Evolutionary conservation across 129 eudicot genomes (phyloP), one percentile per base, ranked within the genome.

Genomic region (Ambrosia trifida): DNA sequence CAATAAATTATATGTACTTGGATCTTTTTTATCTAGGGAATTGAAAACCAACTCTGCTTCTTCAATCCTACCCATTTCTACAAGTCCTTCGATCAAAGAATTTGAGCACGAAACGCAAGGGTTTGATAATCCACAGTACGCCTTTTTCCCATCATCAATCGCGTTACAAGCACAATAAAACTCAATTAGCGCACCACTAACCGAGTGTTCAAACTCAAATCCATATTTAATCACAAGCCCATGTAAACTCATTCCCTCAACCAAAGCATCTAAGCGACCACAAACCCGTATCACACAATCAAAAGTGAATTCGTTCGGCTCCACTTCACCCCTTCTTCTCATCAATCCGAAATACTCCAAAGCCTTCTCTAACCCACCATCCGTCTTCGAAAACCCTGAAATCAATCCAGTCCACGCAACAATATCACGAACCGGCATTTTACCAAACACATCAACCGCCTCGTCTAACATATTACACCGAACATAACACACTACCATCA

Each of bases 341-440:
- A 90, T 90, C 79, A 66, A 44, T 12, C 66, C 14, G 65, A 87
- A 87, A 67, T 85, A 57, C 57, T 87, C 84, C 67, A 87, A 72
- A 52, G 91, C 95, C 78, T 81, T 85, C 20, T 72, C 60, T 49
- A 75, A 87, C 32, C 84, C 91, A 18, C 69, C 82, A 33, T 76
- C 87, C 13, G 51, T 74, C 81, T 79, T 85, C 9, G 77, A 81
- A 76, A 83, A 81, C 38, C 95, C 89, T 2, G 89, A 90, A 4
- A 90, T 87, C 78, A 87, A 7, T 0, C 87, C 72, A 49, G 97
- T 87, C 95, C 95, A 85, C 3, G 81, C 89, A 68, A 85, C 83
- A 53, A 82, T 83, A 79, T 84, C 83, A 12, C 87, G 89, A 47
- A 43, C 49, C 6, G 91, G 97, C 91, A 87, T 85, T 66, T 43